Conservation (phyloP, 1,139 yeast genomes). For the Yamadazyma siamensis region DNA sequence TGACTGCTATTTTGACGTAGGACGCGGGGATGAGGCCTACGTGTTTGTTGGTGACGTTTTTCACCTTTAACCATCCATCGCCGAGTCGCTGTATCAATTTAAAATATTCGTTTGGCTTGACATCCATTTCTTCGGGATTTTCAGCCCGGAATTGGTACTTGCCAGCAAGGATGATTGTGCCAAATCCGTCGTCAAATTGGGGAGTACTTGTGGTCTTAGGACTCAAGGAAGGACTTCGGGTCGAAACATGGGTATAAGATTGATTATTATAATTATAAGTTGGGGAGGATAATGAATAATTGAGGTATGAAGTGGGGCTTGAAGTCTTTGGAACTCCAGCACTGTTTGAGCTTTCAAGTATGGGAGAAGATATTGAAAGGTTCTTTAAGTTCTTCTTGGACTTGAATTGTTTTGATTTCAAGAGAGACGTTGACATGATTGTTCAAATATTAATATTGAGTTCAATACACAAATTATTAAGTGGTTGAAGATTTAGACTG, state of each 20-base stretch:
- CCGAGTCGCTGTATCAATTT: constrained; percentile 38
- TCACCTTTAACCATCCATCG: constrained; percentile 45
- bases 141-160: constrained; percentile 37
- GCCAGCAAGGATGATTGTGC: constrained; percentile 27
- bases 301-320: constrained; percentile 5
- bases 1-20: constrained; percentile 42
- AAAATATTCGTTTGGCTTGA: constrained; percentile 35
- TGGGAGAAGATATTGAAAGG: constrained; percentile 28
- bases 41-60: constrained; percentile 28
- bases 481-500: no score
- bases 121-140: constrained; percentile 27
- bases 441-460: not conserved
- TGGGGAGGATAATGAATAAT: constrained; percentile 3
- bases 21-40: constrained; percentile 43
- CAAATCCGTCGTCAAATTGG: constrained; percentile 1
- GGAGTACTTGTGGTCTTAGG: constrained; percentile 1
- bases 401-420: constrained; percentile 26
- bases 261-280: no score
- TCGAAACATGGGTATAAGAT: no score
- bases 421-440: constrained; percentile 26
- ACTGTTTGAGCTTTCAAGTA: constrained; percentile 6
- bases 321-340: constrained; percentile 4
- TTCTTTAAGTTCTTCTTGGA: constrained; percentile 28
- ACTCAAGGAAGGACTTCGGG: constrained; percentile 4
- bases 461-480: no score